Evolutionary conservation across 2,329 filamentous ascomycete genomes (phyloP).

Genomic region (Monilinia vaccinii-corymbosi): DNA sequence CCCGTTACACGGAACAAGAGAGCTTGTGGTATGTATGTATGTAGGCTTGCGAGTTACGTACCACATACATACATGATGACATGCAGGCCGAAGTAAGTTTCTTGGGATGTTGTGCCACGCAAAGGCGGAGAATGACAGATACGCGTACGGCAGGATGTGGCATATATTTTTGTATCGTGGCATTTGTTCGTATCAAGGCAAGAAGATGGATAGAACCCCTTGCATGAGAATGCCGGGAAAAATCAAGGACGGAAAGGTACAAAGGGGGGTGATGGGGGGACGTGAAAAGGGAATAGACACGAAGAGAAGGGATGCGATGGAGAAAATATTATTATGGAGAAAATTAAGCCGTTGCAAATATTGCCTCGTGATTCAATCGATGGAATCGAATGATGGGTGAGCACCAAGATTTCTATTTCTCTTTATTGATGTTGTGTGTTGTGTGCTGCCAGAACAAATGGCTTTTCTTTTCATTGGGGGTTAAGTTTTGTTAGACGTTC

Average conservation of each 20-base stretch:
- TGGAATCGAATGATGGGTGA: no score
- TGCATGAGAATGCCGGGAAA: neutral
- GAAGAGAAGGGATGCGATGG: neutral
- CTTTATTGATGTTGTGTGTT: neutral
- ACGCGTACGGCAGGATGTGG: neutral
- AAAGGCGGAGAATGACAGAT: neutral
- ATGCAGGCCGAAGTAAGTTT: neutral
- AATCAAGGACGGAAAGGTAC: neutral
- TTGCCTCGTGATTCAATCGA: neutral
- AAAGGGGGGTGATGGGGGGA: neutral
- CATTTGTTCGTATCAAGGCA: neutral
- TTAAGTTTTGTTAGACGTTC: no score
- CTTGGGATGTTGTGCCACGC: neutral
- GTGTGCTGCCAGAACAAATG: neutral
- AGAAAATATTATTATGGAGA: no score
- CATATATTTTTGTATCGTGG: neutral
- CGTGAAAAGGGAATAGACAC: neutral
- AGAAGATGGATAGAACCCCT: neutral
- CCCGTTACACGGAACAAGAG: no score
- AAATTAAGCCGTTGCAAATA: neutral
- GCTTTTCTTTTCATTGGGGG: neutral
- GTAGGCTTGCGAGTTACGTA: no score
- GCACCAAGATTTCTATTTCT: no score
- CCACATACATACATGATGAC: no score
- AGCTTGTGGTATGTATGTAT: no score